Base-by-base conservation (phyloP, 371 early-diverging fungal genomes). In the Syncephalastrum racemosum region DNA sequence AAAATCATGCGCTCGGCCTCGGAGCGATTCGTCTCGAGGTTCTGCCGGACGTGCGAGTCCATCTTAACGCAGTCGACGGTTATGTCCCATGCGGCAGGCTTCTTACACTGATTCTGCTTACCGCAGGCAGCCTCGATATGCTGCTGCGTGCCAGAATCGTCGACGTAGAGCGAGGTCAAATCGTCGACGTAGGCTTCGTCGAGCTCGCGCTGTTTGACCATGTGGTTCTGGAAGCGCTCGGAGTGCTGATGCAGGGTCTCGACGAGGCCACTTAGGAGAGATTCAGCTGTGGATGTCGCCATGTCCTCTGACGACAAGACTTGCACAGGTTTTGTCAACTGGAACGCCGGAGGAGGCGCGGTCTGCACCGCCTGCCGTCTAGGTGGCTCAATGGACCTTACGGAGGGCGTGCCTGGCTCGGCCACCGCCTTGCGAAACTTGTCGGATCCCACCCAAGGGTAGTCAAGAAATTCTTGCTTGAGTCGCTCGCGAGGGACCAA, bases 371-470 rank as follows among this genome's bases (percentile, higher is more conserved):
- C 16, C 16, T 52, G 58, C 45, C 45, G n/a, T n/a, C 10, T 50
- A 20, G 50, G 12, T 42, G 46, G 8, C 16, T 31, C 36, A n/a
- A 25, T 24, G 25, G 23, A 36, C 31, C 22, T 45, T 6, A 39
- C 36, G n/a, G 24, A 39, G 12, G 24, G 20, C 27, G 22, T 16
- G 14, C 42, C 23, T 2, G 20, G 18, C 36, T 18, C 3, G 3
- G 41, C 42, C 13, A 3, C 39, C 14, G 36, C 41, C 14, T 56
- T 48, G 14, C 53, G 57, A 22, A 66, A 72, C 31, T 70, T 72
- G 20, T 57, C 60, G 24, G 63, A 56, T 3, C 71, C 69, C 43
- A 67, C 59, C 79, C 79, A 79, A 2, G 66, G 63, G 27, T 53
- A 68, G 2, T 31, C 19, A 10, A 58, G 40, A 24, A 80, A 76